Base-by-base conservation (phyloP, 805 yeast species). In the Metschnikowia aberdeeniae region DNA sequence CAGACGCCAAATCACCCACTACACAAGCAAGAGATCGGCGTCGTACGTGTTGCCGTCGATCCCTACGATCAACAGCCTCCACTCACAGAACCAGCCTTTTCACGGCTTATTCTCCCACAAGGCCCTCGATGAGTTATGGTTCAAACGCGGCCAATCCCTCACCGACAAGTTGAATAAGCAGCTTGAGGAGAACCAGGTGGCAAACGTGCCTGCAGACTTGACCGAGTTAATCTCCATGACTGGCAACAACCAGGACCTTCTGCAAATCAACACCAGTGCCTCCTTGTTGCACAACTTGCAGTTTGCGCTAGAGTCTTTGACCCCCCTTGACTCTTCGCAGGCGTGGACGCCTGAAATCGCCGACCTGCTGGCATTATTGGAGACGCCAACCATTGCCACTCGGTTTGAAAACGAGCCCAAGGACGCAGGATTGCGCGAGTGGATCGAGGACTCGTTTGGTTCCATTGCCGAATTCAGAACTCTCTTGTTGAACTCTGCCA, bases 401-500 rank as follows among this genome's bases (percentile, higher is more conserved):
- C 31, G 31, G 26, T 68, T 70, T 34, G 47, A 50, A 13, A 70
- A 71, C 41, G 67, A 54, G 36, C 73, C 73, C 6, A 46, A 51
- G 7, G 63, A 66, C 52, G 59, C 59, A 47, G 60, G 61, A 12
- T 64, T 81, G 39, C 60, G 61, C 19, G 61, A 67, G 22, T 78
- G 85, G 67, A 71, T 87, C 24, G 65, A 66, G 17, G 67, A 72
- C 34, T 77, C 84, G 2, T 89, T 89, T 65, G 96, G 96, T 6
- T 81, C 90, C 0, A 50, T 88, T 8, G 78, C 76, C 12, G 95
- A 89, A 61, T 83, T 93, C 61, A 76, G 85, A 54, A 78, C 86
- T 1, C 73, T 87, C 38, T 64, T 93, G 36, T 59, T 86, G 47
- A 77, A 79, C 46, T 81, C 93, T 1, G 88, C 92, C 9, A 66